Conservation (phyloP, 495 filamentous ascomycete species). For the Penicillium herquei region DNA sequence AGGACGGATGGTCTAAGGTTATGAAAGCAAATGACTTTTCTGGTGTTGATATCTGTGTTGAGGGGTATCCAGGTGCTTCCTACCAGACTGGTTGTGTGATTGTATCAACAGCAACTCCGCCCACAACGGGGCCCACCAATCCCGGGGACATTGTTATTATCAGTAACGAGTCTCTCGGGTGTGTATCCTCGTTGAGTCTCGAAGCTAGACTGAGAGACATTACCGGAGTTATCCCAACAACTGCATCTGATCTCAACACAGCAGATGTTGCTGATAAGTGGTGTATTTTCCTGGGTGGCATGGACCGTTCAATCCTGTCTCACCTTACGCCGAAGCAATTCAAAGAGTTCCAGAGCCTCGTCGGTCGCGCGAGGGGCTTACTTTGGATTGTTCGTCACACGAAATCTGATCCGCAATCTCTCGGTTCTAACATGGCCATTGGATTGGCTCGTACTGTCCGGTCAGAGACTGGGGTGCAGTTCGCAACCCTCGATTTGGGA, state of each 20-base stretch:
- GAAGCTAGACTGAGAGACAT: slow-evolving; percentile 12
- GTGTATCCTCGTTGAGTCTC: slow-evolving; percentile 11
- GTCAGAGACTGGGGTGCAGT: slow-evolving; percentile 29
- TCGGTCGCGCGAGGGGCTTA: slow-evolving; percentile 23
- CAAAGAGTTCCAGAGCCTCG: slow-evolving; percentile 22
- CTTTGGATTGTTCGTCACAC: slow-evolving; percentile 28
- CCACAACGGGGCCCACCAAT: slow-evolving; percentile 7
- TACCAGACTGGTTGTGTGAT: slow-evolving; percentile 25
- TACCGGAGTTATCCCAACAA: slow-evolving; percentile 10
- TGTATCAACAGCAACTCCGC: slow-evolving; percentile 19
- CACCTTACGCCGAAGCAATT: slow-evolving; percentile 23
- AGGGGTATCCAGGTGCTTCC: slow-evolving; percentile 24
- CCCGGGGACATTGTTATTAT: slow-evolving; percentile 25
- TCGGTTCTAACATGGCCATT: slow-evolving; percentile 27
- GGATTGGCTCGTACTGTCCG: slow-evolving; percentile 34
- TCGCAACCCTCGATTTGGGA: slow-evolving; percentile 30
- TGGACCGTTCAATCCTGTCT: slow-evolving; percentile 22
- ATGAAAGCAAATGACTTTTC: slow-evolving; percentile 25
- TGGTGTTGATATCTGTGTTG: slow-evolving; percentile 23
- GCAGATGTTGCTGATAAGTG: slow-evolving; percentile 26
- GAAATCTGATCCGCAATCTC: slow-evolving; percentile 11
- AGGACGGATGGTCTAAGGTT: slow-evolving; percentile 21
- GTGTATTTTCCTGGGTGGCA: slow-evolving; percentile 33
- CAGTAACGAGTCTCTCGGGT: slow-evolving; percentile 12
- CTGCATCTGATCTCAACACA: slow-evolving; percentile 3